phyloP scores from a whole-genome alignment of 352 stramenopile genomes.

The Globisporangium polare region DNA sequence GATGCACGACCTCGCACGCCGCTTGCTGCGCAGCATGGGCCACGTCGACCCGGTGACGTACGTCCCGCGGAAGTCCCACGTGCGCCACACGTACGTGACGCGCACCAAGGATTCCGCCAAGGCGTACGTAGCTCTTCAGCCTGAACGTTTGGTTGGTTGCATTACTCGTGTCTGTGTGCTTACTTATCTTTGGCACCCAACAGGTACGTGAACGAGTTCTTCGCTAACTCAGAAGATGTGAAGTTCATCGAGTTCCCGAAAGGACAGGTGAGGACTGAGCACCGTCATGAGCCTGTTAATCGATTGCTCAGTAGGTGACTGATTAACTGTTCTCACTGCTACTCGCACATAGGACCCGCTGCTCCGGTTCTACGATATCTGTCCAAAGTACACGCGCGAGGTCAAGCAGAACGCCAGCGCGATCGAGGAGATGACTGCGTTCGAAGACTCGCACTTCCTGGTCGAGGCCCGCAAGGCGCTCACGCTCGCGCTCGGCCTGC shows the following conservation, averaged over 20 bases:
- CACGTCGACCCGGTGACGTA: conserved; percentile 25
- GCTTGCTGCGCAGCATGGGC: conserved; percentile 21
- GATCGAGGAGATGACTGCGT: conserved; percentile 34
- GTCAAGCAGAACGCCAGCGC: conserved; percentile 55
- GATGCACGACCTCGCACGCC: conserved; percentile 29
- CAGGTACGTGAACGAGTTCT: conserved; percentile 60
- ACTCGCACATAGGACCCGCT: conserved; percentile 32
- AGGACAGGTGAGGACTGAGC: conserved; percentile 1
- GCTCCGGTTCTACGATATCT: conserved; percentile 70
- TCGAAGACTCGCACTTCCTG: conserved; percentile 31
- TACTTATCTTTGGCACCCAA: background rate
- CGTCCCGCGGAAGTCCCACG: conserved; percentile 29
- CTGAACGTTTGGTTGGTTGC: background rate
- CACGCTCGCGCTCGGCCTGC: conserved; percentile 34
- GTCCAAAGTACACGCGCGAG: conserved; percentile 44
- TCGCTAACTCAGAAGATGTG: conserved; percentile 47
- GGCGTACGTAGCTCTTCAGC: conserved; percentile 25
- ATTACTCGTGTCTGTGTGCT: background rate
- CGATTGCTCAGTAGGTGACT: background rate
- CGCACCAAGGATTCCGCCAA: conserved; percentile 57
- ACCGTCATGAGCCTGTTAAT: background rate
- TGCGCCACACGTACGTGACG: conserved; percentile 48
- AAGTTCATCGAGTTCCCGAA: conserved; percentile 42
- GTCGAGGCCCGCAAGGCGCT: conserved; percentile 25
- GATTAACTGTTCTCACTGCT: background rate